Percentiles rank a stretch among this genome's conserved stretches.
These are phyloP conservation scores for Cardiospermum halicacabum DNA, from an alignment of 345 rosid genomes.

Conservation along the genomic window DNA sequence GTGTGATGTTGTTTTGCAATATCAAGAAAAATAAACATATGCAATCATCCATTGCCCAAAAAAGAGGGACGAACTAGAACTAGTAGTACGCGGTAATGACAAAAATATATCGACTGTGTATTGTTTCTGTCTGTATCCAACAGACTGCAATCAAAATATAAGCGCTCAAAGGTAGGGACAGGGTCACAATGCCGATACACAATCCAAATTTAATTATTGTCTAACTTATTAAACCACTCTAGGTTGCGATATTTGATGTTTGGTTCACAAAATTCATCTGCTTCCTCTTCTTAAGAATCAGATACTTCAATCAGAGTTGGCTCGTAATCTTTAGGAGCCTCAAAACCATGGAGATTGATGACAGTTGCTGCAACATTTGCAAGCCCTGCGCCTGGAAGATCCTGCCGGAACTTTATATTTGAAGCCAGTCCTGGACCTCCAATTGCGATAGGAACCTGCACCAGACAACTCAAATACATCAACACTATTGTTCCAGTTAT, in stretches of 20 bases:
- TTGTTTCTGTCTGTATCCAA: background rate
- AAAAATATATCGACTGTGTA: background rate
- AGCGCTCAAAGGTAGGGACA: too few species aligned
- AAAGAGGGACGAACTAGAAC: background rate
- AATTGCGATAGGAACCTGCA: conserved; percentile 89
- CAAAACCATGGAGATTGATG: conserved; percentile 86
- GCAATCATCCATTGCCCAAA: background rate
- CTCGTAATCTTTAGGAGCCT: conserved; percentile 83
- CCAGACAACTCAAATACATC: background rate
- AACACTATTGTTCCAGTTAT: too few species aligned
- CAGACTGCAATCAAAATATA: background rate
- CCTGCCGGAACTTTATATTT: conserved; percentile 66
- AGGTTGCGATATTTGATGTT: background rate
- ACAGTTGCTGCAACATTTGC: conserved; percentile 98
- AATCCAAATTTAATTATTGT: conserved; percentile 9
- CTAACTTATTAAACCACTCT: background rate
- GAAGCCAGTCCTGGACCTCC: conserved; percentile 81
- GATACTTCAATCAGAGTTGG: conserved; percentile 74
- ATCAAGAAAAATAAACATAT: background rate
- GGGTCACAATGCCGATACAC: background rate
- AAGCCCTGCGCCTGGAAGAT: conserved; percentile 61
- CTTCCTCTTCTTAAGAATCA: conserved; percentile 15
- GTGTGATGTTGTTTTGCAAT: background rate
- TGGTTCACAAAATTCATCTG: background rate
- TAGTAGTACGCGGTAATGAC: background rate